A percentile compares a stretch with the other conserved stretches of the same genome.
These are phyloP conservation scores for Amanita rimosa DNA, from an alignment of 768 basidiomycete species.

Conservation along the genomic window DNA sequence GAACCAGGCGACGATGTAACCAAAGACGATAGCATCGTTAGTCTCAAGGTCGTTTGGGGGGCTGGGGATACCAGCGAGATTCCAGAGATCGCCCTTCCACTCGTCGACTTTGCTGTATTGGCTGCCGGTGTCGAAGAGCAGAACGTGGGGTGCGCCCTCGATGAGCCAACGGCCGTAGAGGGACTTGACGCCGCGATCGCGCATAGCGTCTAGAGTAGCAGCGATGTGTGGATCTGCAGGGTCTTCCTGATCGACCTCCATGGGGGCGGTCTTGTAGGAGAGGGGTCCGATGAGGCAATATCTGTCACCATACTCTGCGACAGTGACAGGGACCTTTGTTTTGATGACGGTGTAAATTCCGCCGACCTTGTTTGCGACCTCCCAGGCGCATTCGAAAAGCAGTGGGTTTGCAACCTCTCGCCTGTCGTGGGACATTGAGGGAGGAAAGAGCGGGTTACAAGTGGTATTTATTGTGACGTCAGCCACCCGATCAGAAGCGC, in stretches of 20 bases:
- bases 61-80: conserved; percentile 92
- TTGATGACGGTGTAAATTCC: conserved; percentile 99
- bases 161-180: conserved; percentile 98
- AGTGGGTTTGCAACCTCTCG: conserved; percentile 73
- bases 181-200: conserved; percentile 81
- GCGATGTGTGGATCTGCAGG: conserved; percentile 73
- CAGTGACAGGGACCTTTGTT: conserved; percentile 98
- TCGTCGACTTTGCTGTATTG: conserved; percentile 85
- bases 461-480: conserved; percentile 4
- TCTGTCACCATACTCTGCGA: conserved; percentile 89
- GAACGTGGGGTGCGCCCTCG: conserved; percentile 90
- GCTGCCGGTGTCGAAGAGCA: conserved; percentile 92
- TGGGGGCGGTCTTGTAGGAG: conserved; percentile 94
- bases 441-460: neutral
- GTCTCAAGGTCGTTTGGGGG: conserved; percentile 97
- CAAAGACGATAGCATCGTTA: conserved; percentile 96
- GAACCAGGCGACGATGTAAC: conserved; percentile 98
- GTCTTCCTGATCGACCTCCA: conserved; percentile 96
- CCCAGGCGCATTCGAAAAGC: conserved; percentile 96
- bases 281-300: conserved; percentile 98
- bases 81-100: conserved; percentile 99
- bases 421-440: conserved; percentile 15
- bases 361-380: conserved; percentile 97
- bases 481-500: conserved; percentile 20
- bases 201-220: conserved; percentile 73